phyloP scores from a whole-genome alignment of 495 filamentous ascomycete species.

The Penicillium nucicola region DNA sequence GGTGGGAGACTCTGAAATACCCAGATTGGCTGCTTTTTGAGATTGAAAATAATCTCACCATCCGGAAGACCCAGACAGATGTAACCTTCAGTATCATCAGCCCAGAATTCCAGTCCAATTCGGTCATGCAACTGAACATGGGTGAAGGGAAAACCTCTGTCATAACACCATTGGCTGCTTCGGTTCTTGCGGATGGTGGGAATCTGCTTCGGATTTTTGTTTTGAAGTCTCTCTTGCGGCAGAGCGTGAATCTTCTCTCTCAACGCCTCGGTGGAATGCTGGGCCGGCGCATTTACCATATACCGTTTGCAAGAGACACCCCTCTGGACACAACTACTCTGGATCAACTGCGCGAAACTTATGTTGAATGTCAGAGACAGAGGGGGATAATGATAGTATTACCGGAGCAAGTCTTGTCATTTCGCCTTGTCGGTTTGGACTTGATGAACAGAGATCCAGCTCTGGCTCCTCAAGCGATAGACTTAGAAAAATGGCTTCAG shows the following conservation, averaged over 20 bases:
- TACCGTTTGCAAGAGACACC: constrained; percentile 4
- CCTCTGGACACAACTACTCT: neutral
- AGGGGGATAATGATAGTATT: neutral
- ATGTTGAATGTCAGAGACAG: neutral
- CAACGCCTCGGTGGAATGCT: neutral
- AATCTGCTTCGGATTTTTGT: neutral
- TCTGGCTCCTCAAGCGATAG: neutral
- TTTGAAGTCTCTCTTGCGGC: neutral
- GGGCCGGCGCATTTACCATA: neutral
- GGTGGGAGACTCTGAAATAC: constrained; percentile 1
- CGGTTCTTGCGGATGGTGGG: neutral
- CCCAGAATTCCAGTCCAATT: neutral
- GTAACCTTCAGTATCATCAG: neutral
- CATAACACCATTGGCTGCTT: neutral
- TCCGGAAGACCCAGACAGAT: neutral
- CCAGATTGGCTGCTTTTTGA: constrained; percentile 1
- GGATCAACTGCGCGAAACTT: neutral
- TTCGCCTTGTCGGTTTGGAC: neutral
- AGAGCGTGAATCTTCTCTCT: neutral
- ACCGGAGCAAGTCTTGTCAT: constrained; percentile 1
- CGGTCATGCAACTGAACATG: constrained; percentile 5
- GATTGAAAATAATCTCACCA: neutral
- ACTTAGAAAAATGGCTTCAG: neutral
- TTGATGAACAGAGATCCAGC: neutral
- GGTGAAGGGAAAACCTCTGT: constrained; percentile 5